These are phyloP conservation scores for Pseudofabraea citricarpa DNA, from an alignment of 2,329 filamentous ascomycete genomes.

Conservation along the genomic window DNA sequence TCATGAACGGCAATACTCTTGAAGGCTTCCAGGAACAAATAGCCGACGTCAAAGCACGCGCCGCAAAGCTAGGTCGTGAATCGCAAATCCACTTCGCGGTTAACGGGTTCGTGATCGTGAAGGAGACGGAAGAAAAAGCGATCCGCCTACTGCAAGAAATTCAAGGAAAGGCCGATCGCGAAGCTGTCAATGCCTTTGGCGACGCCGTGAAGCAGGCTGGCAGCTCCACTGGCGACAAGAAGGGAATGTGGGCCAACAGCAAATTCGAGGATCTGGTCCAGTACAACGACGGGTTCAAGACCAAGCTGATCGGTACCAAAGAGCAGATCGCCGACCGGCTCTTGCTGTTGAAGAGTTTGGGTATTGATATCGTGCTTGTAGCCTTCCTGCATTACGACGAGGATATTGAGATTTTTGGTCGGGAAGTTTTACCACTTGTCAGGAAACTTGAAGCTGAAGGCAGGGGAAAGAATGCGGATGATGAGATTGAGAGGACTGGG, in stretches of 20 bases:
- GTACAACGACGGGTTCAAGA: slow-evolving; percentile 53
- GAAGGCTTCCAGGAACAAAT: slow-evolving; percentile 47
- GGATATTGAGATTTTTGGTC: slow-evolving; percentile 44
- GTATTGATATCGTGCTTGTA: slow-evolving; percentile 37
- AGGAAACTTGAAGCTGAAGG: slow-evolving; percentile 42
- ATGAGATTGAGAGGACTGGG: slow-evolving; percentile 41
- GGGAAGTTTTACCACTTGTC: slow-evolving; percentile 41
- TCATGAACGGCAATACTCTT: slow-evolving; percentile 52
- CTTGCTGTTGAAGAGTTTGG: slow-evolving; percentile 40
- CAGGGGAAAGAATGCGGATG: slow-evolving; percentile 39
- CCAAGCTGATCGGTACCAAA: slow-evolving; percentile 46
- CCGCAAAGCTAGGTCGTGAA: slow-evolving; percentile 37
- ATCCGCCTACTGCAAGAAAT: slow-evolving; percentile 44
- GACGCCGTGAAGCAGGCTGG: slow-evolving; percentile 46
- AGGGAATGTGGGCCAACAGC: slow-evolving; percentile 48
- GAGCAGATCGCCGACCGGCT: slow-evolving; percentile 47
- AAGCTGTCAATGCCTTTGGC: slow-evolving; percentile 44
- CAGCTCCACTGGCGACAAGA: slow-evolving; percentile 39
- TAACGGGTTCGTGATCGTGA: slow-evolving; percentile 45
- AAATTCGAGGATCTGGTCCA: slow-evolving; percentile 48
- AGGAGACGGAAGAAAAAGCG: slow-evolving; percentile 45
- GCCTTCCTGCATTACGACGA: slow-evolving; percentile 49
- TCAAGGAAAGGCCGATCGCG: slow-evolving; percentile 46
- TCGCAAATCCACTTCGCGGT: slow-evolving; percentile 43
- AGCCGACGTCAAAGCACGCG: slow-evolving; percentile 40